Evolutionary conservation across 495 filamentous ascomycete genomes (phyloP).

Genomic region (Tricharina praecox): DNA sequence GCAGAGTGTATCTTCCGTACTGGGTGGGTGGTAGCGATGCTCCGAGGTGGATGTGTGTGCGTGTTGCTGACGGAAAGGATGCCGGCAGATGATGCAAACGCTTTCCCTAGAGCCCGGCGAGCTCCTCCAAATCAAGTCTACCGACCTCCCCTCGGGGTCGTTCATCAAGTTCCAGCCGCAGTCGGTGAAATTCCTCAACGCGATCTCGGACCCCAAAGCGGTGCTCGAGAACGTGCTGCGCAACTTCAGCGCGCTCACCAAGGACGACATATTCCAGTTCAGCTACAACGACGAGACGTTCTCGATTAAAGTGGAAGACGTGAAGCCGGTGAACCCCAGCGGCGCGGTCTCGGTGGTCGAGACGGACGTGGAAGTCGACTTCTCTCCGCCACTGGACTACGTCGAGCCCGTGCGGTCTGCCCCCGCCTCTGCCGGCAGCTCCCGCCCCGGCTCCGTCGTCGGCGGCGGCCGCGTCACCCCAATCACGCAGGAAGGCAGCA

Average conservation of each 20-base stretch:
- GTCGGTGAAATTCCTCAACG: conserved; percentile 70
- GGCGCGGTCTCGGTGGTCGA: conserved; percentile 83
- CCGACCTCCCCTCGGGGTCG: conserved; percentile 69
- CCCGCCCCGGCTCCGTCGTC: conserved; percentile 38
- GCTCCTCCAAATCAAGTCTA: conserved; percentile 83
- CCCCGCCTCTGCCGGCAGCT: conserved; percentile 37
- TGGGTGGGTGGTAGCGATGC: conserved; percentile 54
- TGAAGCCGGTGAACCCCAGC: conserved; percentile 61
- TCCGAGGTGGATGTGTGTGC: too few relatives aligned
- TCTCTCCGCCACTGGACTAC: conserved; percentile 83
- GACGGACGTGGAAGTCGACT: conserved; percentile 89
- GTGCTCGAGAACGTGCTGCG: conserved; percentile 91
- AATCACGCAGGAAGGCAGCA: conserved; percentile 61
- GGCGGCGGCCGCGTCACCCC: conserved; percentile 28
- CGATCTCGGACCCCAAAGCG: conserved; percentile 88
- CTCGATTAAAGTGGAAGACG: conserved; percentile 80
- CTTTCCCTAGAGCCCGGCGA: conserved; percentile 78
- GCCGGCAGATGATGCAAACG: conserved; percentile 76
- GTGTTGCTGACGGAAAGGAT: too few relatives aligned
- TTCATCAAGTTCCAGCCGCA: conserved; percentile 96
- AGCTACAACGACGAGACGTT: conserved; percentile 85
- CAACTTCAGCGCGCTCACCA: conserved; percentile 82
- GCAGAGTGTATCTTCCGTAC: conserved; percentile 83
- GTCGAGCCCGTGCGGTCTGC: conserved; percentile 60
- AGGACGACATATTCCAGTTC: conserved; percentile 86